phyloP scores from a whole-genome alignment of 2,329 filamentous ascomycete genomes.

The Talaromyces sp. region DNA sequence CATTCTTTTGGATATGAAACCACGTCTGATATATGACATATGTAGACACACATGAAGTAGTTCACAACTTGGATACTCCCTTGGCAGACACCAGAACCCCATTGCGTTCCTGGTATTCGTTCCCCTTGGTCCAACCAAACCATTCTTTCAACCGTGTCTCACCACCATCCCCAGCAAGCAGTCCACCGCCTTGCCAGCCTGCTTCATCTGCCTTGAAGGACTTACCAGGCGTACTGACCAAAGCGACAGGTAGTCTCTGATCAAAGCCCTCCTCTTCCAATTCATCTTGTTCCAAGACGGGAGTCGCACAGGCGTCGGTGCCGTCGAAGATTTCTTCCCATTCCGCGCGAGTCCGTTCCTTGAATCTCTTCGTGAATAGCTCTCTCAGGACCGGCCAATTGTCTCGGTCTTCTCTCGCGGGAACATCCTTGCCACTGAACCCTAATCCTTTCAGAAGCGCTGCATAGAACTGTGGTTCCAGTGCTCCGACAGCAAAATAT shows the following conservation, averaged over 20 bases:
- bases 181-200: constrained; percentile 60
- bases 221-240: constrained; percentile 67
- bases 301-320: constrained; percentile 89
- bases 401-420: constrained; percentile 54
- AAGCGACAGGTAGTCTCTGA: constrained; percentile 43
- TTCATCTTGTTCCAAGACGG: constrained; percentile 72
- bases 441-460: constrained; percentile 64
- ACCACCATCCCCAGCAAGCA: constrained; percentile 68
- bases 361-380: constrained; percentile 63
- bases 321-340: constrained; percentile 88
- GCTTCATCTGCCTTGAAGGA: constrained; percentile 57
- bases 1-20: neutral
- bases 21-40: neutral
- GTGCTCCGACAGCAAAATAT: constrained; percentile 82
- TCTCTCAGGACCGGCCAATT: constrained; percentile 66
- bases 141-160: constrained; percentile 65
- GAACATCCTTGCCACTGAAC: constrained; percentile 47
- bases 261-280: constrained; percentile 57
- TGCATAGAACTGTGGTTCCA: constrained; percentile 82
- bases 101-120: constrained; percentile 63
- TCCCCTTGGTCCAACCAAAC: constrained; percentile 72
- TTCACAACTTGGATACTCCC: constrained; percentile 19
- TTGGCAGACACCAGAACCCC: constrained; percentile 58
- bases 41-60: neutral
- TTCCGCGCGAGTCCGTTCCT: constrained; percentile 64